Evolutionary conservation across 306 rosid species (phyloP).

Genomic region (Ochetophila trinervis): DNA sequence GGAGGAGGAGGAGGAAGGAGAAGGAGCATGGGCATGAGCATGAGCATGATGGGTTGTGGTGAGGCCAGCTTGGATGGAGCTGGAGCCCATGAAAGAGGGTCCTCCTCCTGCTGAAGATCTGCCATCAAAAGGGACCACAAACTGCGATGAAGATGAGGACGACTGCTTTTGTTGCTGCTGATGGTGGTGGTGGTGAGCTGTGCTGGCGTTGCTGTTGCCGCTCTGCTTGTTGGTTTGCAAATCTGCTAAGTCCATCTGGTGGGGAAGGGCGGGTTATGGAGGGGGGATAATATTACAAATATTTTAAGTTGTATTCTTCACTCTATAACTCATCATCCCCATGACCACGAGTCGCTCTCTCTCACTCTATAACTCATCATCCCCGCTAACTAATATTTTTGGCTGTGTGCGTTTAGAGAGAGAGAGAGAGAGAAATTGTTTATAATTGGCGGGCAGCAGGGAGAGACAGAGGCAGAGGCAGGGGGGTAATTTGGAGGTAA

Average conservation of each 20-base stretch:
- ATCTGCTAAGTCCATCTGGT: slow-evolving; percentile 77
- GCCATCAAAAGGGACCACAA: slow-evolving; percentile 67
- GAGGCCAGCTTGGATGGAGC: slow-evolving; percentile 46
- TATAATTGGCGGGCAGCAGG: neutral
- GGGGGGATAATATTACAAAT: neutral
- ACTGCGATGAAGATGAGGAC: slow-evolving; percentile 38
- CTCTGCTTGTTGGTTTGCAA: slow-evolving; percentile 52
- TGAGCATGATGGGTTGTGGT: slow-evolving; percentile 9
- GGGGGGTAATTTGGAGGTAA: slow-evolving; percentile 17
- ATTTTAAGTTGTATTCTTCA: neutral
- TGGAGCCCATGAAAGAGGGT: slow-evolving; percentile 60
- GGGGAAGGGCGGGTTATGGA: slow-evolving; percentile 33
- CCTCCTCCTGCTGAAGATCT: slow-evolving; percentile 34
- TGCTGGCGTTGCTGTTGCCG: slow-evolving; percentile 19
- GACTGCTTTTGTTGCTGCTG: slow-evolving; percentile 30
- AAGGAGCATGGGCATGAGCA: neutral
- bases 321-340: slow-evolving; percentile 25
- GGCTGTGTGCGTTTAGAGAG: slow-evolving; percentile 8
- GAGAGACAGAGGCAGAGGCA: neutral
- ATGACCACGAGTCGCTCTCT: neutral
- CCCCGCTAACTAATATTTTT: neutral
- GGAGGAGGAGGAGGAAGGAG: slow-evolving; percentile 28
- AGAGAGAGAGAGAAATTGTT: slow-evolving; percentile 12
- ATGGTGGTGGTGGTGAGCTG: slow-evolving; percentile 21
- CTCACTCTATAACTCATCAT: neutral